Base-by-base conservation (phyloP, 2,329 filamentous ascomycete genomes). In the Phaeophleospora eucalypticola region DNA sequence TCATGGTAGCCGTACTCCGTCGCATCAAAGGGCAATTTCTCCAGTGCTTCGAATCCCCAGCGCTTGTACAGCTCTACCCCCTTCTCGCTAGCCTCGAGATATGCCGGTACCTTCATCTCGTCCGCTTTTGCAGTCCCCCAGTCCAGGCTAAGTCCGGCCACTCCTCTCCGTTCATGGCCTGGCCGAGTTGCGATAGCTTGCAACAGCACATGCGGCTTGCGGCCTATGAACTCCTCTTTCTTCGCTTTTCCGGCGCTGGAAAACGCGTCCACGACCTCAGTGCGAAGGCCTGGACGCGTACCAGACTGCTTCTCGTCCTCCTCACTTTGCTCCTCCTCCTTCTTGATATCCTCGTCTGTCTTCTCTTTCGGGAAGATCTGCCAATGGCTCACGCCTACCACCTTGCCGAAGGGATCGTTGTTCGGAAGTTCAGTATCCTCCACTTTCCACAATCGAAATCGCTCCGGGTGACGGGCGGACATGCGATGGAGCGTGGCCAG, bases 61-160 rank as follows among this genome's bases (percentile, higher is more conserved):
- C 58, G 60, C 53, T 65, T 64, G 49, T 75, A 75, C 16, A 75
- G 47, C 8, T 58, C 58, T 44, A 62, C 59, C 0, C 66, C 72
- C 39, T 58, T 54, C 18, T 60, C 54, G n/a, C 62, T 68, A 4
- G 65, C 62, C 51, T 72, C 70, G 27, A 75, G 41, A 58, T 71
- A 75, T 2, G 57, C 58, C 12, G 59, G 56, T 39, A 72, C 32
- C 0, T 65, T 65, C 39, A 67, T 53, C 37, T 60, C 49, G 53
- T 74, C 71, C 24, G 70, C 71, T 43, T 66, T 61, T 21, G 64
- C 50, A 10, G 69, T 27, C 0, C 70, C 72, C 65, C 65, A 68
- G 15, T 68, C 51, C 49, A 74, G 29, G 19, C 68, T 50, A 50
- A 69, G 49, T 2, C 42, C 60, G 0, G 63, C 72, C 3, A 70